Evolutionary conservation across 1,284 basidiomycete species (phyloP), one percentile per base, ranked within the genome.

Genomic region (Cryptococcus floricola): DNA sequence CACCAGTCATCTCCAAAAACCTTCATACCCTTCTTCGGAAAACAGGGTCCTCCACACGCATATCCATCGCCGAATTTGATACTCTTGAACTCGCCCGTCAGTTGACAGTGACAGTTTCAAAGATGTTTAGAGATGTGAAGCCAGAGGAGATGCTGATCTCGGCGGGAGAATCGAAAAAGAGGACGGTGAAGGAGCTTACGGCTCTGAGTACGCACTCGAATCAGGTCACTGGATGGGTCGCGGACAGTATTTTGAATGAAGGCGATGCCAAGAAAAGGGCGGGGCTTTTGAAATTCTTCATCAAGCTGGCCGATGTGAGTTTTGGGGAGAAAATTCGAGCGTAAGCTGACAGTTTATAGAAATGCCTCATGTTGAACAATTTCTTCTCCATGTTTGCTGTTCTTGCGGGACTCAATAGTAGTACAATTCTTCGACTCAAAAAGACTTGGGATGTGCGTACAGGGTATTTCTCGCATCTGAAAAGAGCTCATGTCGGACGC

Each of bases 351-450:
- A 25, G 13, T 6, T 44, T 12, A n/a, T 63, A 97, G 92, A 88
- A 89, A 47, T 98, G 95, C 77, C 86, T 91, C 48, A 77, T 79
- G 16, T 77, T 98, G 62, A 89, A 95, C 72, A 99, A 98, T 77
- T 98, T 91, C 77, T 95, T 93, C 13, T 89, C 88, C 13, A 89
- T 98, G 85, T 91, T 92, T 68, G 92, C 95, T 31, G 91, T 99
- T 54, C 86, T 96, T 10, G 95, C 93, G 4, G 96, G 93, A 2
- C 81, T 98, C 52, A 97, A 97, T 68, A 93, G 91, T 8, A 89
- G 93, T 34, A 92, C 93, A 5, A 93, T 99, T 61, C 85, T 90
- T 61, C 85, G 96, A 10, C 78, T 98, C 61, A 92, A 93, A 70
- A 85, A 92, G 50, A 98, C 96, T 3, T 98, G 96, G 96, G 80